Evolutionary conservation across 495 filamentous ascomycete species (phyloP).

Genomic region (Choiromyces venosus): DNA sequence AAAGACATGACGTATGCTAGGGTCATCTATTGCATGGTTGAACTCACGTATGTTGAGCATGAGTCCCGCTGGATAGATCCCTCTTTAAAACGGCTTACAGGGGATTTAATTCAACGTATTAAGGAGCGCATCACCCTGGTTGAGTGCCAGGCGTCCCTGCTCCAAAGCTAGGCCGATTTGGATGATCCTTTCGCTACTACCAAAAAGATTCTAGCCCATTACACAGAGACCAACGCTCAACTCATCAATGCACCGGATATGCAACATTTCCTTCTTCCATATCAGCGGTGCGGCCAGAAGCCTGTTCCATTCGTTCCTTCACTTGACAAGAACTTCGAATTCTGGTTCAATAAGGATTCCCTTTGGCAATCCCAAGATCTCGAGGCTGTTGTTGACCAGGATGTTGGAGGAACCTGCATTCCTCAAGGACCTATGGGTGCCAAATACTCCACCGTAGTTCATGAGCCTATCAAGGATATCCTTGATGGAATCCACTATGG

Average conservation of each 20-base stretch:
- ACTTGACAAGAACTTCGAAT: slow-evolving; percentile 91
- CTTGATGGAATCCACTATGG: slow-evolving; percentile 79
- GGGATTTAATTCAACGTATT: slow-evolving; percentile 89
- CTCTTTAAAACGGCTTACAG: slow-evolving; percentile 71
- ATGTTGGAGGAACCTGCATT: slow-evolving; percentile 90
- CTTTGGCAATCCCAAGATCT: slow-evolving; percentile 98
- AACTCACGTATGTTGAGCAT: slow-evolving; percentile 92
- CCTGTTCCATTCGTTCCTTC: slow-evolving; percentile 93
- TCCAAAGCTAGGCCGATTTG: slow-evolving; percentile 81
- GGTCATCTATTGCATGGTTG: slow-evolving; percentile 87
- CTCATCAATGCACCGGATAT: slow-evolving; percentile 96
- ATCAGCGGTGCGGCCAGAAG: slow-evolving; percentile 86
- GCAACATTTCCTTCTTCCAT: slow-evolving; percentile 87
- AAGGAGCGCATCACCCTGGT: slow-evolving; percentile 80
- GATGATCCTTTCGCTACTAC: slow-evolving; percentile 70
- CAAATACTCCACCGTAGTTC: slow-evolving; percentile 77
- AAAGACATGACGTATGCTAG: slow-evolving; percentile 98
- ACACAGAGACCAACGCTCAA: slow-evolving; percentile 77
- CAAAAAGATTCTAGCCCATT: slow-evolving; percentile 69
- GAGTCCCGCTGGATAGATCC: slow-evolving; percentile 89
- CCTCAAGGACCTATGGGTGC: slow-evolving; percentile 93
- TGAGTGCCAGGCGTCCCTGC: slow-evolving; percentile 63
- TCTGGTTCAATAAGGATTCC: slow-evolving; percentile 99
- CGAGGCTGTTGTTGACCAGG: slow-evolving; percentile 87
- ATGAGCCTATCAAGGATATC: slow-evolving; percentile 91